phyloP scores from a whole-genome alignment of 768 basidiomycete species.

The Suillus ampliporus region DNA sequence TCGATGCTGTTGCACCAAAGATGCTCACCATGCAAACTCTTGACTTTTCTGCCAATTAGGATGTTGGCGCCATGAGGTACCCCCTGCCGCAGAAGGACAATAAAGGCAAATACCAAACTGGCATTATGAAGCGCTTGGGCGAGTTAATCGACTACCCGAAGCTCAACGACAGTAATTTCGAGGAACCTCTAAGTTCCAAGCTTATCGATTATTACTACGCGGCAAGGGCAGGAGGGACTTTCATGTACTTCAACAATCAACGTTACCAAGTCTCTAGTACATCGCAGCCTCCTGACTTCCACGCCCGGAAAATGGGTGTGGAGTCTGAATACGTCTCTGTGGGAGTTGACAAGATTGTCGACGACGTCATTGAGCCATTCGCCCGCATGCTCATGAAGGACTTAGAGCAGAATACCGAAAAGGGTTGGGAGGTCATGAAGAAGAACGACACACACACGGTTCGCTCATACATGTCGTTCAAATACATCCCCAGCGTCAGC shows the following conservation, averaged over 20 bases:
- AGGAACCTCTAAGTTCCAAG: not conserved
- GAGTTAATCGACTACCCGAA: conserved; percentile 28
- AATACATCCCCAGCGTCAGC: conserved; percentile 29
- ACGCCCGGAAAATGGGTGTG: conserved; percentile 17
- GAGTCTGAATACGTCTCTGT: conserved; percentile 15
- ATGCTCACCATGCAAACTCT: too few species aligned
- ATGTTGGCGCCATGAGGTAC: too few species aligned
- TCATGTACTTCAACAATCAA: conserved; percentile 17
- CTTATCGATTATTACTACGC: not conserved
- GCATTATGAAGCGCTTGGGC: conserved; percentile 33
- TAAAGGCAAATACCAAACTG: conserved; percentile 12
- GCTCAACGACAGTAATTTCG: conserved; percentile 20
- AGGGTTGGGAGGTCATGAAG: conserved; percentile 35
- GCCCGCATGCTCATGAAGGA: conserved; percentile 25
- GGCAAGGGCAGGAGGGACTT: not conserved
- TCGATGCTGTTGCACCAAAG: not conserved
- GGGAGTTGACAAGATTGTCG: conserved; percentile 25
- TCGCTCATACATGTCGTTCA: conserved; percentile 27
- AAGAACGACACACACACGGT: too few species aligned
- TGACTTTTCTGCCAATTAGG: too few species aligned
- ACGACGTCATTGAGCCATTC: conserved; percentile 29
- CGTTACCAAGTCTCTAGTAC: not conserved
- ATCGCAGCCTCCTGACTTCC: conserved; percentile 16
- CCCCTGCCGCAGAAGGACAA: not conserved
- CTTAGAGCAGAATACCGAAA: conserved; percentile 17